A percentile compares a stretch with the other conserved stretches of the same genome.
phyloP scores from a whole-genome alignment of 1,284 basidiomycete species.

The Malassezia pachydermatis region DNA sequence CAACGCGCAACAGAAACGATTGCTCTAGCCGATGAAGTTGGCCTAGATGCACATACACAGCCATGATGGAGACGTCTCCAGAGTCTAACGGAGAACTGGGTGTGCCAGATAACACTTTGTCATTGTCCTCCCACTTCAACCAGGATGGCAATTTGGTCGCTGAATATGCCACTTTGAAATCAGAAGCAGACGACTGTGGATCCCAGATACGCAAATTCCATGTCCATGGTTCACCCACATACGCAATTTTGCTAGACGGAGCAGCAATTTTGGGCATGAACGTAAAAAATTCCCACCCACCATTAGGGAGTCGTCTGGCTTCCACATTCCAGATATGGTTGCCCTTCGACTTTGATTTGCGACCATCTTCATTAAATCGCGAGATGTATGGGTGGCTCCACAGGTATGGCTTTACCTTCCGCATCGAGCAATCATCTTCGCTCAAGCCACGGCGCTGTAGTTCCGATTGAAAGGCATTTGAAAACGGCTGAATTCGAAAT shows the following conservation, averaged over 20 bases:
- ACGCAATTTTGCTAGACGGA: constrained; percentile 56
- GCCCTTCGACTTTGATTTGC: constrained; percentile 98
- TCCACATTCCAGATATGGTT: constrained; percentile 99
- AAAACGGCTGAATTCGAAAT: constrained; percentile 97
- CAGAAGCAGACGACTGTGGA: constrained; percentile 58
- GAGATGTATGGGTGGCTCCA: constrained; percentile 87
- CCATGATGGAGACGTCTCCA: constrained; percentile 34
- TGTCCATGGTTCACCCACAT: constrained; percentile 62
- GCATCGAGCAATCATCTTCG: constrained; percentile 53
- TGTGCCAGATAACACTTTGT: constrained; percentile 32
- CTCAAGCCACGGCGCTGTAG: constrained; percentile 54
- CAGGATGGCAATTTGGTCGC: constrained; percentile 73
- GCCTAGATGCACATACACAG: constrained; percentile 34
- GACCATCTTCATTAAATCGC: constrained; percentile 93
- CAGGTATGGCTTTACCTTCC: constrained; percentile 76
- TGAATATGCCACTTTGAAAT: constrained; percentile 63
- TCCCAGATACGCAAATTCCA: constrained; percentile 96
- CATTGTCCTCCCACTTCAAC: constrained; percentile 69
- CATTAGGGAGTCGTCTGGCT: constrained; percentile 68
- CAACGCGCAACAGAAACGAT: constrained; percentile 35
- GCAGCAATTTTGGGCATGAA: constrained; percentile 57
- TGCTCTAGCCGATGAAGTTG: constrained; percentile 39
- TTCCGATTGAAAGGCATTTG: constrained; percentile 88
- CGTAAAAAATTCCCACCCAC: constrained; percentile 76
- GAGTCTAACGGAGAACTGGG: constrained; percentile 27